Conservation (phyloP, 2,329 filamentous ascomycete genomes). For the Alternaria sp. region DNA sequence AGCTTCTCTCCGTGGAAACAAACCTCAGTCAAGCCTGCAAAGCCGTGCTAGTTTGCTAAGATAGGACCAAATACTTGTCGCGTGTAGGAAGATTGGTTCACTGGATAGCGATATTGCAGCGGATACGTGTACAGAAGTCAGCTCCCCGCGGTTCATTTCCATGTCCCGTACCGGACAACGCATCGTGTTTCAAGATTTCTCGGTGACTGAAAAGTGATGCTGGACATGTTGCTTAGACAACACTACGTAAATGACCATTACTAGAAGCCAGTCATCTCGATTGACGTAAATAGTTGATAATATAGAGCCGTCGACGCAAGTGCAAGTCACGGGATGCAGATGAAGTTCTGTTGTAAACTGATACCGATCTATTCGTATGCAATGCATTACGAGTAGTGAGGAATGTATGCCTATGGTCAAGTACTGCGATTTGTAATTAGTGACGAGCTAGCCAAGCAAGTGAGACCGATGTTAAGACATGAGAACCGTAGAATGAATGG, state of each 20-base stretch:
- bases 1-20: not conserved
- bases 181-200: not conserved
- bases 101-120: not conserved
- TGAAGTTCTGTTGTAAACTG: not conserved
- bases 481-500: not conserved
- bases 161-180: not conserved
- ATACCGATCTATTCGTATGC: not conserved
- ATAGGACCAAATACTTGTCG: not conserved
- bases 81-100: not conserved
- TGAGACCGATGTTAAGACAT: not conserved
- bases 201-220: not conserved
- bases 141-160: not conserved
- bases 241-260: not conserved
- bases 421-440: not conserved
- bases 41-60: not conserved
- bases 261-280: not conserved
- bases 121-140: not conserved
- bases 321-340: not conserved
- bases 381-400: not conserved
- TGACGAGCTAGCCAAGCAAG: not conserved
- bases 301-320: not conserved
- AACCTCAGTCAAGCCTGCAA: not conserved
- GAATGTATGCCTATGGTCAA: not conserved
- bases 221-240: not conserved
- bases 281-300: not conserved